A percentile compares a stretch with the other conserved stretches of the same genome.
These are phyloP conservation scores for Tetracentron sinense DNA, from an alignment of 164 flowering plant species.

Conservation along the genomic window DNA sequence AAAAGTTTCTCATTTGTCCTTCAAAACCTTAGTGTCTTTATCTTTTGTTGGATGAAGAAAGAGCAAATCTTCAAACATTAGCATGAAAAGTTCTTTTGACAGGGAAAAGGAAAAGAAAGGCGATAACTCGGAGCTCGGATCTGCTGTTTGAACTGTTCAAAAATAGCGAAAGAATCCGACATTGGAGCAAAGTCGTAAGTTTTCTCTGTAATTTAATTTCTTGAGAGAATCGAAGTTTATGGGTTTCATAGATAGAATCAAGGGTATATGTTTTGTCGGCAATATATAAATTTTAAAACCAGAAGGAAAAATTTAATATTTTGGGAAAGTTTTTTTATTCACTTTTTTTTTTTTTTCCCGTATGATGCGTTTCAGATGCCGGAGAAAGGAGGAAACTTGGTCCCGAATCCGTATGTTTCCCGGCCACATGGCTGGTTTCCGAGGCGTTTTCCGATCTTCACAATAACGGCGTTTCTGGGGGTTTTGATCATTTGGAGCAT, in stretches of 20 bases:
- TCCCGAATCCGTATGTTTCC: conserved; percentile 17
- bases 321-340: no score
- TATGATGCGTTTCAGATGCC: conserved; percentile 36
- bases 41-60: not conserved
- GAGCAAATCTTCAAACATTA: not conserved
- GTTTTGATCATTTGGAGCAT: conserved; percentile 58
- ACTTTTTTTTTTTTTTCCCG: no score
- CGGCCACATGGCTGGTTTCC: conserved; percentile 37
- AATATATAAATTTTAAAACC: no score
- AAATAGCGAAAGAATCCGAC: not conserved
- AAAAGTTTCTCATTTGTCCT: not conserved
- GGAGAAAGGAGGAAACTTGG: conserved; percentile 37
- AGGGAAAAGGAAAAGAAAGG: not conserved
- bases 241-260: not conserved
- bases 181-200: not conserved
- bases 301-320: no score
- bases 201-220: no score
- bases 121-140: not conserved
- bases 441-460: conserved; percentile 42
- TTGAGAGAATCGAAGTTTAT: not conserved
- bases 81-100: not conserved
- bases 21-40: not conserved
- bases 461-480: conserved; percentile 39
- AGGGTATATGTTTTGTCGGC: not conserved
- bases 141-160: not conserved